Percentiles rank a stretch among this genome's conserved stretches.
phyloP scores from a whole-genome alignment of 1,139 yeast species.

The Yamadazyma diddensiae region DNA sequence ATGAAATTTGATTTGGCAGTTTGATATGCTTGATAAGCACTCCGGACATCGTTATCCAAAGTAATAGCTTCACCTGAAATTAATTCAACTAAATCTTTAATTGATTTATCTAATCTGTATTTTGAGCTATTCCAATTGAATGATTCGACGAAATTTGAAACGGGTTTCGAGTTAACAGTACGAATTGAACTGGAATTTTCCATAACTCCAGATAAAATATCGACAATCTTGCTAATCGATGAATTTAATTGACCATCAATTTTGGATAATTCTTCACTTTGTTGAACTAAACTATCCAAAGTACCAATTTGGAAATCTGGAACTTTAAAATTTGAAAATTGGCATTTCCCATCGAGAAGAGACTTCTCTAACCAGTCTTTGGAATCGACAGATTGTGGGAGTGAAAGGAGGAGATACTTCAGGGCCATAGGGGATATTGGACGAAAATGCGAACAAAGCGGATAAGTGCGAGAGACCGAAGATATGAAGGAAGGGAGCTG shows the following conservation, averaged over 20 bases:
- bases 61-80: conserved; percentile 77
- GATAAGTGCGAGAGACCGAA: no score
- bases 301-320: conserved; percentile 97
- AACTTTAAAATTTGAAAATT: conserved; percentile 48
- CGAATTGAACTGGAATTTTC: conserved; percentile 31
- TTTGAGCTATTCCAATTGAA: conserved; percentile 88
- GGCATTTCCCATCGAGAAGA: conserved; percentile 42
- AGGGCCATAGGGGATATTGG: conserved; percentile 10
- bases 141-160: conserved; percentile 62
- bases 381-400: conserved; percentile 50
- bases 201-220: conserved; percentile 55
- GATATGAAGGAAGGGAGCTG: conserved; percentile 1
- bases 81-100: conserved; percentile 67
- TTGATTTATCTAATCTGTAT: conserved; percentile 80
- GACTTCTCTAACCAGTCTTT: conserved; percentile 43
- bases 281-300: conserved; percentile 83
- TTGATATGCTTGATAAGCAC: conserved; percentile 66
- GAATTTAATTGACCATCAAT: conserved; percentile 71
- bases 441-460: no score
- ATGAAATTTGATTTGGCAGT: conserved; percentile 79
- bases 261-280: conserved; percentile 84
- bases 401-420: conserved; percentile 48
- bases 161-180: conserved; percentile 42
- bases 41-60: conserved; percentile 79
- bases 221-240: conserved; percentile 72